Conservation (phyloP, 129 eudicot genomes). For the Arctium lappa region DNA sequence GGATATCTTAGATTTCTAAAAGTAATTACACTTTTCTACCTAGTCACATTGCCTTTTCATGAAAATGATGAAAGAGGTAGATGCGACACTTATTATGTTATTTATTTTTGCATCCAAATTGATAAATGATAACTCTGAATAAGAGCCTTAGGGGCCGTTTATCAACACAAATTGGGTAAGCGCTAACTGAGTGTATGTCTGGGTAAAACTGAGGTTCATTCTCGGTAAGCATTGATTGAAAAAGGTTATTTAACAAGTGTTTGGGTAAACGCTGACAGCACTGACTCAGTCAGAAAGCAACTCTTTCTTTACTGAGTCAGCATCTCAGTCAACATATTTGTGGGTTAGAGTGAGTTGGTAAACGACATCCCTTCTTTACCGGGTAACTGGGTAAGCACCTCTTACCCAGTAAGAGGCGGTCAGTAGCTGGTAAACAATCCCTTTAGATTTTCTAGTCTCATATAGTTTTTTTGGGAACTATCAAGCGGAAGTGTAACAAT, state of each 20-base stretch:
- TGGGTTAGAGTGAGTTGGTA: not conserved
- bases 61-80: not conserved
- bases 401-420: not conserved
- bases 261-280: not conserved
- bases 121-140: not conserved
- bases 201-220: not conserved
- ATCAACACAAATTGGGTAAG: not conserved
- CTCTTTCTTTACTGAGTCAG: not conserved
- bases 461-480: not conserved
- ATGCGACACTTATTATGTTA: not conserved
- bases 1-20: not conserved
- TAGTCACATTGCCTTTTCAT: not conserved
- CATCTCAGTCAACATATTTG: not conserved
- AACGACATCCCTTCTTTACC: not conserved
- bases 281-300: not conserved
- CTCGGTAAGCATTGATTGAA: not conserved
- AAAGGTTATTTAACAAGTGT: not conserved
- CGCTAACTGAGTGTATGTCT: not conserved
- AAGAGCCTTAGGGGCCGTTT: not conserved
- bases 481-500: not conserved
- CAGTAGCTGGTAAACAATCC: not conserved
- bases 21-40: not conserved
- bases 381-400: not conserved
- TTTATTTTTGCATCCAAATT: not conserved
- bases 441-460: not conserved